Base-by-base conservation (phyloP, 2,329 filamentous ascomycete genomes). In the Aplosporella prunicola region DNA sequence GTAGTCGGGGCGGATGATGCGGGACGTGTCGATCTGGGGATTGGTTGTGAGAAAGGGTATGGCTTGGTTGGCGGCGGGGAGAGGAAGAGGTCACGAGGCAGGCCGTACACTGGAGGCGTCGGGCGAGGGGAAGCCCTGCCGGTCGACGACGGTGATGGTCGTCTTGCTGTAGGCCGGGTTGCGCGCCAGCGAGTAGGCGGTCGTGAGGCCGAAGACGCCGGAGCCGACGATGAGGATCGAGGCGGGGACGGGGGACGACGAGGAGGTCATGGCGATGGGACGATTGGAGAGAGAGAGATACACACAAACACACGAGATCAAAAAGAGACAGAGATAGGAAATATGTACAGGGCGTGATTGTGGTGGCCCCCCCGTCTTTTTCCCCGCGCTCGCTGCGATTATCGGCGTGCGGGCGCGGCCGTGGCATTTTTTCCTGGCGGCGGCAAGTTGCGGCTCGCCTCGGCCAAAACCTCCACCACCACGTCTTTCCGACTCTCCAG, bases 1-100 rank as follows among this genome's bases (percentile, higher is more conserved):
- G 54, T 96, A 96, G 67, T 96, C 89, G 24, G 79, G 70, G 22
- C 76, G 69, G 33, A 80, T 67, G 46, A 79, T 78, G 39, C 76
- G 73, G 15, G 71, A 76, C 30, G 66, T 66, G 53, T 80, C 76
- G 43, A 78, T 62, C 58, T 62, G 26, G 18, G 23, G 27, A 10
- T 20, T 15, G 38, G 23, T 18, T 28, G 34, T 11, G 20, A 14
- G 30, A 20, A 39, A 18, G 23, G 13, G 31, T 24, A 34, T 28
- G 33, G 29, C 15, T 15, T 14, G 32, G 15, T 11, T 30, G 33
- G 23, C 22, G 18, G 26, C 22, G 26, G 14, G 37, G 20, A 31
- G 11, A 11, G 7, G 39, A 32, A 14, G 5, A 18, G 20, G 18
- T 20, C 20, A 20, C 22, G 5, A 15, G 31, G 20, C 6, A n/a